Base-by-base conservation (phyloP, 164 flowering plant genomes). In the Echeveria elegans region DNA sequence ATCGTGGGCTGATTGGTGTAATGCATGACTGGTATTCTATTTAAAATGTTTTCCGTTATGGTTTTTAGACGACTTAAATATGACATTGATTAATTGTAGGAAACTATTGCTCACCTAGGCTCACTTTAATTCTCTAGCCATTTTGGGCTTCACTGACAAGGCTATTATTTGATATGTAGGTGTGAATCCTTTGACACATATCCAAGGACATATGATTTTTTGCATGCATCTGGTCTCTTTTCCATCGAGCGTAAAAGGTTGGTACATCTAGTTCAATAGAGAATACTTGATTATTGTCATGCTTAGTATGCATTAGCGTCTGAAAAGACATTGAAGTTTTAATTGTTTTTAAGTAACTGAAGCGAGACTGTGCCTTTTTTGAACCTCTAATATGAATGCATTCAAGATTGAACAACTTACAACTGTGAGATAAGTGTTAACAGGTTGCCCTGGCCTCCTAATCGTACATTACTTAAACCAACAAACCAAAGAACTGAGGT, bases 181-280 rank as follows among this genome's bases (percentile, higher is more conserved):
- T 88, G 95, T 74, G 95, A 88, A 68, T 83, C 95, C 59, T 88
- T 88, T 70, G 91, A 88, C 69, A 92, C 96, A 9, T 89, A 92
- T 67, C 96, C 97, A 38, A 92, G 96, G 74, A 92, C 97, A 12
- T 91, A 91, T 56, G 97, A 92, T 68, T 72, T 86, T 34, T 40
- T 92, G 74, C 88, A 92, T 74, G 97, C 96, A 29, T 73, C 81
- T 0, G 84, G 86, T 58, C 87, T 92, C 37, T 85, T 92, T 73
- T 85, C 97, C 6, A 70, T 75, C 5, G 96, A 92, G 71, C 72
- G 71, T 53, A 88, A 78, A 72, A 92, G 96, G 97, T 89, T 74
- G 7, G 16, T 58, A n/a, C 38, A 29, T 23, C n/a, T 10, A 11
- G 50, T 16, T 48, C 19, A 67, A 8, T 14, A 34, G 61, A 43